Conservation (phyloP, 1,284 basidiomycete species). For the Serendipita sp. region DNA sequence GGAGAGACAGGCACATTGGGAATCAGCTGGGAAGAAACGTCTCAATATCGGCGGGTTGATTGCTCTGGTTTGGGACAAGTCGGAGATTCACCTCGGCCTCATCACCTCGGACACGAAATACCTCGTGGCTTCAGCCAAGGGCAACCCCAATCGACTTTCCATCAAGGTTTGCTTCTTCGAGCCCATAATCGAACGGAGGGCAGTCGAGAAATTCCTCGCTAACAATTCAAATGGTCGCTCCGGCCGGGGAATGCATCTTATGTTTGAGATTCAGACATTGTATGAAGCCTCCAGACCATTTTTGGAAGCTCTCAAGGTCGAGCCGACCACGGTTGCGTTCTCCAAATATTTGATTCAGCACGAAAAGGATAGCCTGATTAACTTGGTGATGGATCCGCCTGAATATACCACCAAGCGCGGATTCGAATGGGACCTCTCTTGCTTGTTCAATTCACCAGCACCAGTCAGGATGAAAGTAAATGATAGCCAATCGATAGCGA, state of each 20-base stretch:
- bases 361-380: conserved; percentile 18
- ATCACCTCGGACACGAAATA: conserved; percentile 29
- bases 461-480: conserved; percentile 22
- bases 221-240: not conserved
- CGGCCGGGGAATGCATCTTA: conserved; percentile 16
- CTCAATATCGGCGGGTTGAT: conserved; percentile 43
- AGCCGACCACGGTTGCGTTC: conserved; percentile 41
- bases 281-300: conserved; percentile 50
- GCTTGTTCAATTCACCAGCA: not conserved
- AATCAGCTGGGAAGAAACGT: conserved; percentile 34
- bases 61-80: conserved; percentile 33
- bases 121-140: conserved; percentile 26
- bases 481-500: conserved; percentile 26
- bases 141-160: conserved; percentile 20
- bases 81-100: conserved; percentile 32
- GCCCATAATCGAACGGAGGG: conserved; percentile 29
- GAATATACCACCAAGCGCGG: not conserved
- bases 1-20: conserved; percentile 35
- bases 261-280: conserved; percentile 46
- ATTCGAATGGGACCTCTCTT: not conserved
- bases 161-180: conserved; percentile 41
- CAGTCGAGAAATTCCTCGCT: conserved; percentile 26
- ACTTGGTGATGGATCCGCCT: conserved; percentile 26
- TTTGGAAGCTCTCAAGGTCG: conserved; percentile 35
- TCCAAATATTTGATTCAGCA: conserved; percentile 33